Evolutionary conservation across 768 basidiomycete genomes (phyloP), one percentile per base, ranked within the genome.

Genomic region (Russula emetica): DNA sequence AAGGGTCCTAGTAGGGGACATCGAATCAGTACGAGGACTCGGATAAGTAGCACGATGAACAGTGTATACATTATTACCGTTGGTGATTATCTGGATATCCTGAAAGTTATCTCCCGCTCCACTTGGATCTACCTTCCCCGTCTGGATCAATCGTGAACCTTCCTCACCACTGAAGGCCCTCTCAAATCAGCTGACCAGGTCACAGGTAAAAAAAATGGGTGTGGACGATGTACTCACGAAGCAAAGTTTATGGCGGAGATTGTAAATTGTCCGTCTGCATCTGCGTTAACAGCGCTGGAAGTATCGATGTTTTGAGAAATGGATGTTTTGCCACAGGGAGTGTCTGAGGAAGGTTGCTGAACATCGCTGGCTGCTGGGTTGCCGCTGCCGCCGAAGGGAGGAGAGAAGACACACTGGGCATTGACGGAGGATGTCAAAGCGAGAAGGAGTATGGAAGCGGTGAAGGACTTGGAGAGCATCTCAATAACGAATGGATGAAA

Each of bases 201-300:
- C 81, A 70, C 44, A 81, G 71, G 78, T 77, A 54, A 72, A 76
- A n/a, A 58, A 73, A 22, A 18, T 10, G 10, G 74, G 24, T 72
- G 78, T 0, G 2, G 16, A 22, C 22, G 16, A 24, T 20, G 4
- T 24, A 63, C 77, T 52, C 68, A 83, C 83, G 63, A 75, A 63
- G 83, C 82, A 70, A 82, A 83, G 72, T 80, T 77, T 50, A 72
- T 77, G 60, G 74, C 74, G 30, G 73, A 78, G 26, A 74, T 76
- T 7, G 72, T 71, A 71, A 83, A 78, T 0, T 75, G 63, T 36
- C 81, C 81, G 55, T 80, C 74, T 24, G 77, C 74, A 20, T 40
- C 53, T 11, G 68, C 70, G 11, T 38, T 14, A 28, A 71, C 57
- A 2, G 74, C 34, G 2, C 64, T 70, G n/a, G 80, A 76, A 11